Conservation (phyloP, 805 yeast genomes). For the Pichia cephalocereana region DNA sequence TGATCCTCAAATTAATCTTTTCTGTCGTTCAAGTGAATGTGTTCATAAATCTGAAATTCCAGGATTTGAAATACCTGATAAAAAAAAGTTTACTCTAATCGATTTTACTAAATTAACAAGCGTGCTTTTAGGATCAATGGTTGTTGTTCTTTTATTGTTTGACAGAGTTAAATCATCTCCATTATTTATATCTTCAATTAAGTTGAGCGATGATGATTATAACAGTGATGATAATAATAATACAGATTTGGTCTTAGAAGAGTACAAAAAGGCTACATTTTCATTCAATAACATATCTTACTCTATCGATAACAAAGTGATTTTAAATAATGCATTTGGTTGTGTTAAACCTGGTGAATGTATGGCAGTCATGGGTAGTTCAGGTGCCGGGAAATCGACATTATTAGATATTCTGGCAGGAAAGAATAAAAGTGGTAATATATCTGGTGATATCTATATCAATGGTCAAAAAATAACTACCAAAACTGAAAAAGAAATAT, state of each 20-base stretch:
- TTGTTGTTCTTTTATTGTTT: constrained; percentile 33
- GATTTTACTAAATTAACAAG: constrained; percentile 39
- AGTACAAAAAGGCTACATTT: constrained; percentile 59
- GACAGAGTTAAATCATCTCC: constrained; percentile 53
- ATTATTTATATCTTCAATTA: constrained; percentile 35
- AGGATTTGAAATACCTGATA: constrained; percentile 67
- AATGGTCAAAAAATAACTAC: constrained; percentile 50
- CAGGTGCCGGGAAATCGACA: constrained; percentile 98
- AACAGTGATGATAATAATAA: constrained; percentile 27
- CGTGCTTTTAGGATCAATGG: constrained; percentile 34
- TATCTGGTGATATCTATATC: constrained; percentile 58
- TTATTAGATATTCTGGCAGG: constrained; percentile 84
- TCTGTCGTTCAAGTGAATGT: constrained; percentile 85
- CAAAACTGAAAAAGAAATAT: constrained; percentile 31
- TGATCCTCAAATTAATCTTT: constrained; percentile 78
- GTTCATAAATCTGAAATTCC: constrained; percentile 88
- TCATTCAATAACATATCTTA: constrained; percentile 71
- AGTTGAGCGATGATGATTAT: constrained; percentile 19
- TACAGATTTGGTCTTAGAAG: constrained; percentile 29
- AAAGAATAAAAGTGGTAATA: constrained; percentile 69
- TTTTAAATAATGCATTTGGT: constrained; percentile 64
- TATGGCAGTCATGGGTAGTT: constrained; percentile 95
- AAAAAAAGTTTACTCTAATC: constrained; percentile 33
- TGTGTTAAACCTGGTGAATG: constrained; percentile 80
- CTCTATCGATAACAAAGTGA: constrained; percentile 38